phyloP scores from a whole-genome alignment of 176 grass and related monocot species.

The Pontederia paniculata region DNA sequence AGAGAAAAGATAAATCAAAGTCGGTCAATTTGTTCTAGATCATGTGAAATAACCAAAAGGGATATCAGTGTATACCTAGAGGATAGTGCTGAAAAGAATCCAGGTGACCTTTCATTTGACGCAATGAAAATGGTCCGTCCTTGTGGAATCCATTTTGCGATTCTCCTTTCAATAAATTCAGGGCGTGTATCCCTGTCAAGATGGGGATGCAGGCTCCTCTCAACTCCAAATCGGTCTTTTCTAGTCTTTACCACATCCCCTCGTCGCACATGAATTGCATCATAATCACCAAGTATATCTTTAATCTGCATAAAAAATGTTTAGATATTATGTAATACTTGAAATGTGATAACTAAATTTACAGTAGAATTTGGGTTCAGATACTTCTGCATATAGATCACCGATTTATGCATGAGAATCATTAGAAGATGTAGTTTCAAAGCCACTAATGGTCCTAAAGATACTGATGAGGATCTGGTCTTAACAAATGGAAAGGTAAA shows the following conservation, averaged over 20 bases:
- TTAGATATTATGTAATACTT: no score
- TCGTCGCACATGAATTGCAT: slow-evolving; percentile 94
- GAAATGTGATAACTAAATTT: not conserved
- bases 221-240: slow-evolving; percentile 76
- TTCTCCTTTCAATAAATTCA: slow-evolving; percentile 71
- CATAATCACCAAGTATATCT: slow-evolving; percentile 73
- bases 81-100: slow-evolving; percentile 80
- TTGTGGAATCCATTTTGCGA: slow-evolving; percentile 70
- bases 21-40: no score
- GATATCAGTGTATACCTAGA: slow-evolving; percentile 25
- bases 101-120: slow-evolving; percentile 71
- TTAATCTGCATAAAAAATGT: slow-evolving; percentile 46
- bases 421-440: no score
- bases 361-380: no score
- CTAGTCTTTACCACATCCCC: slow-evolving; percentile 84
- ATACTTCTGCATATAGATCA: no score
- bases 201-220: slow-evolving; percentile 84
- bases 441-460: no score
- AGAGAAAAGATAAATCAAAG: no score
- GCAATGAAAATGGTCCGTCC: slow-evolving; percentile 79
- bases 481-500: no score
- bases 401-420: no score
- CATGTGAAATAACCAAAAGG: slow-evolving; percentile 2
- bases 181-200: slow-evolving; percentile 89
- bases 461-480: no score